Percentiles rank a stretch among this genome's conserved stretches.
phyloP scores from a whole-genome alignment of 495 filamentous ascomycete genomes.

The Trichoderma virens region DNA sequence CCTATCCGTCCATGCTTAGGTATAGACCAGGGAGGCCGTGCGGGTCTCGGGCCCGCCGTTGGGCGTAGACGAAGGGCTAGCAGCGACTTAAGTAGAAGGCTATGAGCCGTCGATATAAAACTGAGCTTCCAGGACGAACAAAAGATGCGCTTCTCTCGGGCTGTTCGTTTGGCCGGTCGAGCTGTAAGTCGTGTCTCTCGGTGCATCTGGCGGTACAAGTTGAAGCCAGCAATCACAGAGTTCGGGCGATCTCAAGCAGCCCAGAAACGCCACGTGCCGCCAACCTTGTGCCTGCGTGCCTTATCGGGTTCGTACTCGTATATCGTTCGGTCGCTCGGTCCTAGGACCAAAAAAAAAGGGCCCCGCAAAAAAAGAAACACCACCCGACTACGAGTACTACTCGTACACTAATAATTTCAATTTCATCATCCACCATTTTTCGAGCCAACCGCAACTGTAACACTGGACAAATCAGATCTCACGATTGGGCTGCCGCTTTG shows the following conservation, averaged over 20 bases:
- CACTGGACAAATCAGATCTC: background rate
- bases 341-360: background rate
- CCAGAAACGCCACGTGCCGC: background rate
- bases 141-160: background rate
- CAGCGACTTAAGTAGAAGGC: background rate
- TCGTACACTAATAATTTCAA: background rate
- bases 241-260: background rate
- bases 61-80: background rate
- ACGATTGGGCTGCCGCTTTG: background rate
- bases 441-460: background rate
- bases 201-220: background rate
- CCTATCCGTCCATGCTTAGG: background rate
- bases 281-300: background rate
- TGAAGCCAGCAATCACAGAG: too few relatives aligned
- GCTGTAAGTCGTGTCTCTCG: background rate
- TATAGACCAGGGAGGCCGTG: background rate
- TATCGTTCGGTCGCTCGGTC: background rate
- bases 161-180: background rate
- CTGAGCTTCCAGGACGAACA: background rate
- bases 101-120: background rate
- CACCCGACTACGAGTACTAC: background rate
- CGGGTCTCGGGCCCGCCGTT: conserved; percentile 1
- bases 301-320: conserved; percentile 9
- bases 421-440: background rate
- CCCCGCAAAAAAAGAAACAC: background rate